Base-by-base conservation (phyloP, 371 early-diverging fungal species). In the Phascolomyces articulosus region DNA sequence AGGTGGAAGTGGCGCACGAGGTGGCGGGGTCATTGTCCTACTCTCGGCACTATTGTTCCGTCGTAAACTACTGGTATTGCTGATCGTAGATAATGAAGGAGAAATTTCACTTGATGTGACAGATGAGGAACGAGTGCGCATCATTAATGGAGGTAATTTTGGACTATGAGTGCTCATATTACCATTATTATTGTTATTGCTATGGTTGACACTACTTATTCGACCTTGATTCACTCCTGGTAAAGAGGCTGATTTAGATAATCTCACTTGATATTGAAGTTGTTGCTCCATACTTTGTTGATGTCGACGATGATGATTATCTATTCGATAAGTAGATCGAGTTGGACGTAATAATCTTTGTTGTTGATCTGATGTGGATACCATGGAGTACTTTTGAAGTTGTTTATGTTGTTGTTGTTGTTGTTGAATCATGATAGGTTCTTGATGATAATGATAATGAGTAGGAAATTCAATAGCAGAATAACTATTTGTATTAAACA, bases 111-210 rank as follows among this genome's bases (percentile, higher is more conserved):
- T 58, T 8, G 64, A 64, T 29, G 58, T 64, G 3, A 55, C 40
- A 18, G 64, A 64, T 2, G 64, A 64, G 8, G 64, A 58, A 10
- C 64, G 57, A n/a, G 64, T 54, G 10, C 62, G 62, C 53, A 62
- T 51, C 60, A 60, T 60, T 23, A 41, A 41, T 3, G 62, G 62
- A 15, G 54, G 62, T 40, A 62, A 40, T 51, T 24, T 24, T 1
- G 51, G 51, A 24, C 51, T 51, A 23, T n/a, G n/a, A n/a, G n/a
- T n/a, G n/a, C n/a, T n/a, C n/a, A n/a, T n/a, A n/a, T n/a, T n/a
- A n/a, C n/a, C n/a, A n/a, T n/a, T n/a, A n/a, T n/a, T n/a, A n/a
- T n/a, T n/a, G n/a, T n/a, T n/a, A n/a, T n/a, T 51, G 23, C 23
- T 51, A n/a, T 24, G 20, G 23, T 24, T 51, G 51, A 51, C 51